Conservation (phyloP, 129 eudicot genomes). For the Ambrosia artemisiifolia region DNA sequence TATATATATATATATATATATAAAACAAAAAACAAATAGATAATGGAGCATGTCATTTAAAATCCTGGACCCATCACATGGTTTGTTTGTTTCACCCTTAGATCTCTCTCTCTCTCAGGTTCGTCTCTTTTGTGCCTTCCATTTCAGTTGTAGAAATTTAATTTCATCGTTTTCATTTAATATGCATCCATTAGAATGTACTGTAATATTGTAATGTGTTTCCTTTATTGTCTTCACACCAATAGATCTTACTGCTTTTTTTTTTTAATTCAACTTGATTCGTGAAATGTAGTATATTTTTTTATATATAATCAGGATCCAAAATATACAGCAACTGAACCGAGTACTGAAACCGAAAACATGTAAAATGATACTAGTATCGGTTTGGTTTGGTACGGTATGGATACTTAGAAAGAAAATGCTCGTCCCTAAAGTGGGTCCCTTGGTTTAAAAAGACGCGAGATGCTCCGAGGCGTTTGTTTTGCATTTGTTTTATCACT, state of each 20-base stretch:
- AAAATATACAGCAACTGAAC: not conserved
- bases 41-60: not conserved
- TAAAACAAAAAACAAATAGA: too few relatives aligned
- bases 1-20: too few relatives aligned
- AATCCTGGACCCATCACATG: slow-evolving; percentile 4
- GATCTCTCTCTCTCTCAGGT: not conserved
- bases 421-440: too few relatives aligned
- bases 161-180: not conserved
- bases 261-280: not conserved
- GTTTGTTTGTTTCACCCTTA: not conserved
- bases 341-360: too few relatives aligned
- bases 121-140: not conserved
- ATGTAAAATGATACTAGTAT: too few relatives aligned
- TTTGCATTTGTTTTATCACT: too few relatives aligned
- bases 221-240: too few relatives aligned
- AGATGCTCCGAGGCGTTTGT: too few relatives aligned
- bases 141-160: not conserved
- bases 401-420: too few relatives aligned
- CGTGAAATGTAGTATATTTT: not conserved
- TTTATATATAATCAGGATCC: not conserved
- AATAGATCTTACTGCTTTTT: not conserved
- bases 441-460: too few relatives aligned
- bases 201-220: not conserved
- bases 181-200: not conserved
- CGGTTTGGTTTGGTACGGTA: too few relatives aligned